Percentiles rank a stretch among this genome's conserved stretches.
Evolutionary conservation across 805 yeast species (phyloP).

Genomic region (Candida maltosa): DNA sequence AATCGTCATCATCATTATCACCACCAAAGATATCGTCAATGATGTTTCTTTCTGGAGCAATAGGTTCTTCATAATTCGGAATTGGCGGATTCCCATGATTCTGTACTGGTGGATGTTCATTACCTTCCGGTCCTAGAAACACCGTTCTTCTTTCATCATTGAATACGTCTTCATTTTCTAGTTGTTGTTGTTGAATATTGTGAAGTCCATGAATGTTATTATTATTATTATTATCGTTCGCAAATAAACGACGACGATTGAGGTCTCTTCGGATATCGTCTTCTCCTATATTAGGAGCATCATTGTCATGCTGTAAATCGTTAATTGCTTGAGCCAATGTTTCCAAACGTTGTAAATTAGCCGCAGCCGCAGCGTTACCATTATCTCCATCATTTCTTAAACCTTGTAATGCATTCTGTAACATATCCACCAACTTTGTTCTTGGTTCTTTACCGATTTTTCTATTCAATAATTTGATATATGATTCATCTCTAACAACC

Average conservation of each 20-base stretch:
- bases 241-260: constrained; percentile 9
- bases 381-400: constrained; percentile 19
- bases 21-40: neutral
- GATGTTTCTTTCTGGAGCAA: neutral
- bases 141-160: neutral
- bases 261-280: constrained; percentile 18
- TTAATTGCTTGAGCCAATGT: constrained; percentile 24
- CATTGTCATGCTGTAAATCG: constrained; percentile 17
- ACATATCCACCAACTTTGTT: constrained; percentile 36
- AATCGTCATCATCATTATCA: neutral
- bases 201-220: too few species aligned
- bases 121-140: too few species aligned
- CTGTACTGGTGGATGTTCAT: too few species aligned
- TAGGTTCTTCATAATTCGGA: constrained; percentile 1
- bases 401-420: constrained; percentile 25
- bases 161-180: neutral
- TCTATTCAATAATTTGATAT: constrained; percentile 51
- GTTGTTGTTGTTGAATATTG: neutral
- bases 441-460: constrained; percentile 58
- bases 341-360: constrained; percentile 20
- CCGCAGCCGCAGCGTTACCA: constrained; percentile 21
- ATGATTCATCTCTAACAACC: constrained; percentile 70
- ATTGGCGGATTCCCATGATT: too few species aligned
- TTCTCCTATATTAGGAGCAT: constrained; percentile 10
- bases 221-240: neutral